phyloP scores from a whole-genome alignment of 306 rosid species.

The Coriaria nepalensis region DNA sequence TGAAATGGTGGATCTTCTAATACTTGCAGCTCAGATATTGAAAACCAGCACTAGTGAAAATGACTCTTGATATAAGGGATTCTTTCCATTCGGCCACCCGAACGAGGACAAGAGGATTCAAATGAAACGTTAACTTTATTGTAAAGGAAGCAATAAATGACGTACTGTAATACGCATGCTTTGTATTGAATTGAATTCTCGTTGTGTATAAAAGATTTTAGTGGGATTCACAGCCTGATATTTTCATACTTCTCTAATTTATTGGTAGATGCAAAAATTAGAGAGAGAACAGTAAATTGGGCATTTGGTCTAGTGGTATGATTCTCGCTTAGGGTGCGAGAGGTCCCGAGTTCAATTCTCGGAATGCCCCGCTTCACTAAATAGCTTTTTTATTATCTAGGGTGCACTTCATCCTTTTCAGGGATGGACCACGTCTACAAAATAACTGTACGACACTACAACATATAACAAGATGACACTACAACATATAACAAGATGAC shows the following conservation, averaged over 20 bases:
- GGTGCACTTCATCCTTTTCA: too few species aligned
- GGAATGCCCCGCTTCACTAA: not conserved
- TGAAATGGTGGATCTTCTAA: conserved; percentile 92
- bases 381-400: not conserved
- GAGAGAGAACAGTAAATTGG: not conserved
- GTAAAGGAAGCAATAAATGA: too few species aligned
- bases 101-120: not conserved
- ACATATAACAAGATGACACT: too few species aligned
- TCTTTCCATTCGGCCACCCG: too few species aligned
- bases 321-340: conserved; percentile 16
- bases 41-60: conserved; percentile 25
- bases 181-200: too few species aligned
- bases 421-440: too few species aligned
- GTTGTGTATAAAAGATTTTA: not conserved
- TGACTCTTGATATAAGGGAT: conserved; percentile 10
- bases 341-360: too few species aligned
- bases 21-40: conserved; percentile 56
- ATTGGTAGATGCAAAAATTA: too few species aligned
- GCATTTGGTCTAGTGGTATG: conserved; percentile 13
- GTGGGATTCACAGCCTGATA: too few species aligned
- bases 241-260: not conserved
- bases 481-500: too few species aligned
- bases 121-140: not conserved
- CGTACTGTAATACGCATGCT: too few species aligned
- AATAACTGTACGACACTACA: too few species aligned